Conservation (phyloP, 805 yeast species). For the Saturnispora silvae region DNA sequence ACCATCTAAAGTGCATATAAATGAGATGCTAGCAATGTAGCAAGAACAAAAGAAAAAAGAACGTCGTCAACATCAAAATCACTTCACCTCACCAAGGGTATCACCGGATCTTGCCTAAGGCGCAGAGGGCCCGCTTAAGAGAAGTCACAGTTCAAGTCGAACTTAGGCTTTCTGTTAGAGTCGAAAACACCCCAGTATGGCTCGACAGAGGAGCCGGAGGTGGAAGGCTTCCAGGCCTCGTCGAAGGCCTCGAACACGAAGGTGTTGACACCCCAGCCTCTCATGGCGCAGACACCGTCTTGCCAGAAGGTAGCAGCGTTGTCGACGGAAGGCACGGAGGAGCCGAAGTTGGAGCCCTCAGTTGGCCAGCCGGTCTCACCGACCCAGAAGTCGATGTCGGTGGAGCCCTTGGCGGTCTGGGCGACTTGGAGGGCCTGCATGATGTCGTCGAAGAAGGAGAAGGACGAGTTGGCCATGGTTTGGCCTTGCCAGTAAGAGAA, state of each 20-base stretch:
- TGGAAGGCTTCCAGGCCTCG: conserved; percentile 91
- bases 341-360: conserved; percentile 62
- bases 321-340: conserved; percentile 53
- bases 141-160: conserved; percentile 37
- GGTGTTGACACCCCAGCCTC: conserved; percentile 94
- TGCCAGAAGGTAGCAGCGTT: conserved; percentile 81
- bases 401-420: conserved; percentile 77
- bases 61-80: too few species aligned
- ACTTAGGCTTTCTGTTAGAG: conserved; percentile 35
- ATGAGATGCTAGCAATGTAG: too few species aligned
- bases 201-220: conserved; percentile 83
- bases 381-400: conserved; percentile 84
- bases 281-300: conserved; percentile 82
- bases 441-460: conserved; percentile 91
- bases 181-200: conserved; percentile 91
- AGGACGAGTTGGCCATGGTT: conserved; percentile 68
- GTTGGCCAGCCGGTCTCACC: conserved; percentile 99
- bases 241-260: conserved; percentile 91
- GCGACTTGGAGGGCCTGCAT: conserved; percentile 92
- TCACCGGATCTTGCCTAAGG: too few species aligned
- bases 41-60: too few species aligned
- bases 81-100: too few species aligned
- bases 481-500: conserved; percentile 99
- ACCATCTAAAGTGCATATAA: too few species aligned
- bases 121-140: too few species aligned